phyloP scores from a whole-genome alignment of 1,139 yeast species.

The Suhomyces yuchorum region DNA sequence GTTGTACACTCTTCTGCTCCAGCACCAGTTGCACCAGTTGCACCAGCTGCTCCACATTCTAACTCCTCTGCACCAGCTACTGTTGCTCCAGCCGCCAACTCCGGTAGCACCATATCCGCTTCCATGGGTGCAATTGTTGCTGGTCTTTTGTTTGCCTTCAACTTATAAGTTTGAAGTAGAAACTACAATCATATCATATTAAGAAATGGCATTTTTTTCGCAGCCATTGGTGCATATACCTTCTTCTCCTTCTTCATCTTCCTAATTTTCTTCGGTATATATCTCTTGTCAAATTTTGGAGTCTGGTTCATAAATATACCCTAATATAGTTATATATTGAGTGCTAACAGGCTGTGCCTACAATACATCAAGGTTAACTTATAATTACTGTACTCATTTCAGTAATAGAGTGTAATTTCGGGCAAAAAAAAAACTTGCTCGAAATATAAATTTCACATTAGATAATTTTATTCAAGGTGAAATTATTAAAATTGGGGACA shows the following conservation, averaged over 20 bases:
- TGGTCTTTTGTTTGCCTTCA: slow-evolving; percentile 21
- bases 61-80: slow-evolving; percentile 19
- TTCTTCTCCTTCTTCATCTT: neutral
- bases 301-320: slow-evolving; percentile 7
- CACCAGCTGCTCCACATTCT: slow-evolving; percentile 13
- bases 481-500: too few relatives aligned
- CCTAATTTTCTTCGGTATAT: neutral
- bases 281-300: neutral
- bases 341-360: slow-evolving; percentile 7
- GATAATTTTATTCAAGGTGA: too few relatives aligned
- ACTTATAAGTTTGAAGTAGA: slow-evolving; percentile 11
- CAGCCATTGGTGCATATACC: slow-evolving; percentile 7
- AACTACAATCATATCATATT: neutral
- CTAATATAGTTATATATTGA: neutral
- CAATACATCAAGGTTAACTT: slow-evolving; percentile 6
- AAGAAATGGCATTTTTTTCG: slow-evolving; percentile 4
- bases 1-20: neutral
- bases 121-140: slow-evolving; percentile 27
- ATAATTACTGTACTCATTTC: too few relatives aligned
- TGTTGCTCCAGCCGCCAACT: slow-evolving; percentile 18
- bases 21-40: slow-evolving; percentile 18
- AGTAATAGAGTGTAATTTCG: too few relatives aligned
- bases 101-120: slow-evolving; percentile 21
- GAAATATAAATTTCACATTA: too few relatives aligned
- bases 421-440: neutral